phyloP scores from a whole-genome alignment of 176 grass and related monocot genomes.

The Zoysia japonica region DNA sequence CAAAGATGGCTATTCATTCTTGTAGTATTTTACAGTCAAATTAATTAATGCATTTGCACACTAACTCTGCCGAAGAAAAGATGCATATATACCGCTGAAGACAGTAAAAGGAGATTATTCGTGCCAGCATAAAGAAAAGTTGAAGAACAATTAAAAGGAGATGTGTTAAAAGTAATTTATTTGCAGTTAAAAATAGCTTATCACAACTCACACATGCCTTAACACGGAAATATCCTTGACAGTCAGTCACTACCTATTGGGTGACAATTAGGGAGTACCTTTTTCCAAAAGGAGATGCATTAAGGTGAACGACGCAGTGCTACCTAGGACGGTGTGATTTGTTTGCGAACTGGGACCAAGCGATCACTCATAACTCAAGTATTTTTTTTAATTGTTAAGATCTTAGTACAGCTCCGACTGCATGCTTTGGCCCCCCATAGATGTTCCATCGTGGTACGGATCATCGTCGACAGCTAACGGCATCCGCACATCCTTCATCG shows the following conservation, averaged over 20 bases:
- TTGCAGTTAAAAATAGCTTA: slow-evolving; percentile 34
- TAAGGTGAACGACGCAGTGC: not conserved
- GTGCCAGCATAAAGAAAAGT: not conserved
- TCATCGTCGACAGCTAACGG: not conserved
- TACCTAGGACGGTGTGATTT: slow-evolving; percentile 43
- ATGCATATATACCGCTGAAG: not conserved
- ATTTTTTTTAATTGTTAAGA: not conserved
- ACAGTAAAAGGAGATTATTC: slow-evolving; percentile 2
- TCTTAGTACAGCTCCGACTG: slow-evolving; percentile 3
- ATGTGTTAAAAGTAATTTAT: slow-evolving; percentile 14
- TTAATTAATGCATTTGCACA: too few species aligned
- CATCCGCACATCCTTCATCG: not conserved
- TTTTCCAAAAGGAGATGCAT: slow-evolving; percentile 42
- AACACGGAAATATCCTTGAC: slow-evolving; percentile 42
- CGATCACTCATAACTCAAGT: not conserved
- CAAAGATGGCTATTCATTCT: too few species aligned
- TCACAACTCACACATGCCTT: slow-evolving; percentile 46
- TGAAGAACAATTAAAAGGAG: not conserved
- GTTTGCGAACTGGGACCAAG: slow-evolving; percentile 37
- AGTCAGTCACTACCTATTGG: slow-evolving; percentile 36
- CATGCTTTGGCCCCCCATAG: not conserved
- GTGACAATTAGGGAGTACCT: not conserved
- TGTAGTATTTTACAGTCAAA: too few species aligned
- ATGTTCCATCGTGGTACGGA: slow-evolving; percentile 3
- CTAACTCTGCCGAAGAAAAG: too few species aligned